Conservation (phyloP, 2,329 filamentous ascomycete species). For the Ophiostoma australiae region DNA sequence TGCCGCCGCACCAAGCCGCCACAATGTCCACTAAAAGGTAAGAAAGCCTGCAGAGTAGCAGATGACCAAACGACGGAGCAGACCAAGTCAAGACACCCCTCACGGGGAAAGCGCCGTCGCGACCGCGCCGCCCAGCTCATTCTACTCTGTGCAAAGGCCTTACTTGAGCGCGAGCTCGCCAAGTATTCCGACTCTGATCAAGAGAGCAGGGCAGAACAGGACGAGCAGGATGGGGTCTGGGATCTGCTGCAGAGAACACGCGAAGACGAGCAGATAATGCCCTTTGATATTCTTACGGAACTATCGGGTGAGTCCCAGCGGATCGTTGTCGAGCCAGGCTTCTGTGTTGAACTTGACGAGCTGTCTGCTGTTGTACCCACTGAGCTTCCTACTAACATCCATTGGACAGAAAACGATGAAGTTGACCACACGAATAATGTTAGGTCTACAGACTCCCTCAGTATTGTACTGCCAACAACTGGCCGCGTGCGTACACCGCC, state of each 20-base stretch:
- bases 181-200: not conserved
- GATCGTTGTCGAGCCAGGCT: not conserved
- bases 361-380: not conserved
- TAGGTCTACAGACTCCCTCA: not conserved
- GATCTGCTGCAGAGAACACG: not conserved
- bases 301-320: not conserved
- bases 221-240: not conserved
- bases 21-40: not conserved
- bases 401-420: not conserved
- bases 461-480: not conserved
- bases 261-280: constrained; percentile 1
- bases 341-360: not conserved
- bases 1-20: not conserved
- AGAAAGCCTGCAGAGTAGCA: not conserved
- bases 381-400: constrained; percentile 8
- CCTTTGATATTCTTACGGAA: not conserved
- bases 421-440: not conserved
- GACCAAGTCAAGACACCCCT: too few species aligned
- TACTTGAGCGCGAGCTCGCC: not conserved
- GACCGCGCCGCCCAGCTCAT: not conserved
- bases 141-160: not conserved
- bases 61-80: not conserved
- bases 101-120: not conserved
- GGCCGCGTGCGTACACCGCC: not conserved
- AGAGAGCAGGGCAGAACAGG: not conserved